Percentiles rank a stretch among this genome's conserved stretches.
phyloP scores from a whole-genome alignment of 805 yeast species.

The Ogataea allantospora region DNA sequence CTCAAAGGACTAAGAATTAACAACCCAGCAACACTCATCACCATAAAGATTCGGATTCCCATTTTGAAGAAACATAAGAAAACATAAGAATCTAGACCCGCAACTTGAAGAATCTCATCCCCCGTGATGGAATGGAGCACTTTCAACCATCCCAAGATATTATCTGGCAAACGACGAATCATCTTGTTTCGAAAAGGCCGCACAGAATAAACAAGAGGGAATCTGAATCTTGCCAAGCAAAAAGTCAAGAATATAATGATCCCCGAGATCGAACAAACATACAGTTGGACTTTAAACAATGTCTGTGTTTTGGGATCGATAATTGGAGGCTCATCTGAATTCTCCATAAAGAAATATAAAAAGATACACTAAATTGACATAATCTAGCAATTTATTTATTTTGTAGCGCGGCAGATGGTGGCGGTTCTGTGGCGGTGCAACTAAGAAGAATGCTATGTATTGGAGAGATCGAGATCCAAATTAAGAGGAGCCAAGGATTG shows the following conservation, averaged over 20 bases:
- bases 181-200: constrained; percentile 47
- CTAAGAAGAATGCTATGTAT: constrained; percentile 2
- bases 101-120: constrained; percentile 52
- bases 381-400: constrained; percentile 2
- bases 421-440: constrained; percentile 11
- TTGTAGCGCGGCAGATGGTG: constrained; percentile 5
- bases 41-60: constrained; percentile 46
- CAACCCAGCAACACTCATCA: constrained; percentile 46
- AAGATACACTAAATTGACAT: neutral
- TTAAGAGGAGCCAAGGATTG: constrained; percentile 3
- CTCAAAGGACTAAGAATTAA: constrained; percentile 52
- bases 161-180: constrained; percentile 45
- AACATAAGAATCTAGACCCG: constrained; percentile 59
- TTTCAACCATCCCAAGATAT: constrained; percentile 53
- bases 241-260: constrained; percentile 44
- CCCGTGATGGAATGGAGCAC: constrained; percentile 45
- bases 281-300: constrained; percentile 55
- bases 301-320: constrained; percentile 49
- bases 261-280: constrained; percentile 49
- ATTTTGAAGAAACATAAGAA: constrained; percentile 57
- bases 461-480: constrained; percentile 6
- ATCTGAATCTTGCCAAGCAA: constrained; percentile 49
- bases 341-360: constrained; percentile 1
- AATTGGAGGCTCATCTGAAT: constrained; percentile 37
- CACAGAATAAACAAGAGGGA: constrained; percentile 59